A percentile compares a stretch with the other conserved stretches of the same genome.
Conservation (phyloP, 1,139 yeast genomes). For the Magnusiomyces magnusii region DNA sequence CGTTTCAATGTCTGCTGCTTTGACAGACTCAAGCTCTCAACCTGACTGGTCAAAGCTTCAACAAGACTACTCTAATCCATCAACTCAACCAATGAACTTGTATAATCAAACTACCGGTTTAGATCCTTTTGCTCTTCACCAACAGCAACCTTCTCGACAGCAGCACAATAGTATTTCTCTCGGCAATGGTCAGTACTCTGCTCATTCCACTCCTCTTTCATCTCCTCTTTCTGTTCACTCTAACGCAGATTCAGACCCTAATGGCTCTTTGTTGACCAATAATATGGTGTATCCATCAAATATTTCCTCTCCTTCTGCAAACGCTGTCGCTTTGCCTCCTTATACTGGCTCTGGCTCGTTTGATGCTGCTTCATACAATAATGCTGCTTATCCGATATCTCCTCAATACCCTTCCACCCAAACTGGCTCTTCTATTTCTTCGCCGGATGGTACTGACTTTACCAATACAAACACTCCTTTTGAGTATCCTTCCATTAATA, state of each 20-base stretch:
- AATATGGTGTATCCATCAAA: not conserved
- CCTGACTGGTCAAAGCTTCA: conserved; percentile 1
- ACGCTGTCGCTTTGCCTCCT: not conserved
- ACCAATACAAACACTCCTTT: not conserved
- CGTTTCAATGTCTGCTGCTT: not conserved
- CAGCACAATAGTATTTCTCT: not conserved
- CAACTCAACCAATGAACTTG: conserved; percentile 3
- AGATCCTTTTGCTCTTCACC: not conserved
- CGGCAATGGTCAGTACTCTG: not conserved
- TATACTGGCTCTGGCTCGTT: not conserved
- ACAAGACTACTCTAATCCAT: not conserved
- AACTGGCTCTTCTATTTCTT: not conserved
- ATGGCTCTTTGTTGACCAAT: not conserved
- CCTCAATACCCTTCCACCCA: conserved; percentile 14
- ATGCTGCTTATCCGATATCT: conserved; percentile 11
- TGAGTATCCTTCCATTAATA: not conserved
- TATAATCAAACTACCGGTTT: not conserved
- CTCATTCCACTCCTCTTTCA: conserved; percentile 2
- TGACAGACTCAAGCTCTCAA: not conserved
- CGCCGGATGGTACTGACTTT: not conserved
- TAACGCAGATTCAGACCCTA: not conserved
- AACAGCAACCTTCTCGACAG: conserved; percentile 3
- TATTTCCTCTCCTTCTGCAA: not conserved
- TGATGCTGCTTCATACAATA: not conserved
- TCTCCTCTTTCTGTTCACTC: conserved; percentile 1